Evolutionary conservation across 805 yeast species (phyloP).

Genomic region (Cyberlindnera mrakii): DNA sequence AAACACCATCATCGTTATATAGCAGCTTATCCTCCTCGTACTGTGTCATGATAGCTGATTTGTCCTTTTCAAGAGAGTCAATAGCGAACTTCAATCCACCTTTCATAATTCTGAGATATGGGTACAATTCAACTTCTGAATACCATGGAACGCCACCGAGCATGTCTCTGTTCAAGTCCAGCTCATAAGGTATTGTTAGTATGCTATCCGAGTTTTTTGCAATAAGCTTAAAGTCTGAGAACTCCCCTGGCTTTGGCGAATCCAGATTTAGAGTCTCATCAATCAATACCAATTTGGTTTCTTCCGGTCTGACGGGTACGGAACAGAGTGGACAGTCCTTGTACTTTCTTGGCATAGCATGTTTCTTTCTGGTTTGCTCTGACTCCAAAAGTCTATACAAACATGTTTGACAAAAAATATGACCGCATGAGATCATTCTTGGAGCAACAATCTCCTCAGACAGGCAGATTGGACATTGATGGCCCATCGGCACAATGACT

Average conservation of each 20-base stretch:
- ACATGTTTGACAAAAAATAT: conserved; percentile 81
- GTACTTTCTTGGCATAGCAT: conserved; percentile 37
- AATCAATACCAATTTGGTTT: conserved; percentile 60
- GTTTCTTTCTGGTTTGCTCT: conserved; percentile 29
- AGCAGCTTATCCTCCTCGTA: conserved; percentile 51
- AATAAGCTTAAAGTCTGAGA: conserved; percentile 62
- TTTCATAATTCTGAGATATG: conserved; percentile 62
- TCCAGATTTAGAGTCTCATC: conserved; percentile 44
- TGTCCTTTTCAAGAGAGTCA: conserved; percentile 55
- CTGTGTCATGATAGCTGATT: conserved; percentile 42
- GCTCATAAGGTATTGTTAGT: conserved; percentile 44
- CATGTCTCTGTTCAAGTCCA: conserved; percentile 30
- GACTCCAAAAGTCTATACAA: conserved; percentile 64
- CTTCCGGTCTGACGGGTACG: conserved; percentile 45
- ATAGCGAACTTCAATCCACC: conserved; percentile 53
- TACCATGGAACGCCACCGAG: conserved; percentile 53
- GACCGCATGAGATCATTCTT: conserved; percentile 94
- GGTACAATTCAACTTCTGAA: conserved; percentile 31
- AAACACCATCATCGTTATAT: conserved; percentile 55
- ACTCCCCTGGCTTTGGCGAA: conserved; percentile 50
- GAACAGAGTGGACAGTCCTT: conserved; percentile 82
- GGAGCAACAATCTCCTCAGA: conserved; percentile 85
- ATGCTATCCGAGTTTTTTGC: conserved; percentile 38
- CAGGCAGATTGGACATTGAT: conserved; percentile 89
- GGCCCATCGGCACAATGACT: conserved; percentile 68